Conservation (phyloP, 208 protist species). For the Leishmania amazonensis region DNA sequence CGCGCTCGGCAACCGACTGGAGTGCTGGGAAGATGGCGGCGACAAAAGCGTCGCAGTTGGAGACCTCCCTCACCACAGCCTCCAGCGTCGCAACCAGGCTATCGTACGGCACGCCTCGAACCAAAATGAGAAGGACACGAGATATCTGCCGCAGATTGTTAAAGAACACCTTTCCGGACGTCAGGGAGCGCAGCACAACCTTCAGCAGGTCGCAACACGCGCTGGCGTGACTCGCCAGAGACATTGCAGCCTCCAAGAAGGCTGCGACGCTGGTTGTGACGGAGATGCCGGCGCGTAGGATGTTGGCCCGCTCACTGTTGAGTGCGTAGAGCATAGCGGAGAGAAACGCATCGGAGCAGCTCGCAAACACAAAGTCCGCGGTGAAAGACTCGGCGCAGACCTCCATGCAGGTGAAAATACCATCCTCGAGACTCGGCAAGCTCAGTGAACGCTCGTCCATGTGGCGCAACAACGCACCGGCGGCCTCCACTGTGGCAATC, state of each 20-base stretch:
- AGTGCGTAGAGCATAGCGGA: slow-evolving; percentile 74
- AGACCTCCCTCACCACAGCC: slow-evolving; percentile 18
- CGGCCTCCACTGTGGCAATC: slow-evolving; percentile 38
- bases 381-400: slow-evolving; percentile 70
- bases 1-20: slow-evolving; percentile 8
- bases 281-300: slow-evolving; percentile 68
- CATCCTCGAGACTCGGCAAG: slow-evolving; percentile 66
- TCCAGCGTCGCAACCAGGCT: slow-evolving; percentile 18
- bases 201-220: slow-evolving; percentile 32
- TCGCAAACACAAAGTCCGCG: slow-evolving; percentile 46
- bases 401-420: slow-evolving; percentile 65
- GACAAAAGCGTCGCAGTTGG: slow-evolving; percentile 22
- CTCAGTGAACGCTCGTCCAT: slow-evolving; percentile 54
- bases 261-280: slow-evolving; percentile 48
- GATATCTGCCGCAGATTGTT: slow-evolving; percentile 37
- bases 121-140: slow-evolving; percentile 27
- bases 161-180: slow-evolving; percentile 29
- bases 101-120: slow-evolving; percentile 14
- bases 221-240: slow-evolving; percentile 16
- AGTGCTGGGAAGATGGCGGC: slow-evolving; percentile 29
- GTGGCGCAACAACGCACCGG: slow-evolving; percentile 52
- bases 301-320: slow-evolving; percentile 39
- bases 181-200: slow-evolving; percentile 34
- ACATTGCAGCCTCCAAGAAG: slow-evolving; percentile 35
- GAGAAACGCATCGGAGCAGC: slow-evolving; percentile 55